Evolutionary conservation across 169 alveolate genomes (phyloP), one percentile per base, ranked within the genome.

Genomic region (Hepatocystis sp.): DNA sequence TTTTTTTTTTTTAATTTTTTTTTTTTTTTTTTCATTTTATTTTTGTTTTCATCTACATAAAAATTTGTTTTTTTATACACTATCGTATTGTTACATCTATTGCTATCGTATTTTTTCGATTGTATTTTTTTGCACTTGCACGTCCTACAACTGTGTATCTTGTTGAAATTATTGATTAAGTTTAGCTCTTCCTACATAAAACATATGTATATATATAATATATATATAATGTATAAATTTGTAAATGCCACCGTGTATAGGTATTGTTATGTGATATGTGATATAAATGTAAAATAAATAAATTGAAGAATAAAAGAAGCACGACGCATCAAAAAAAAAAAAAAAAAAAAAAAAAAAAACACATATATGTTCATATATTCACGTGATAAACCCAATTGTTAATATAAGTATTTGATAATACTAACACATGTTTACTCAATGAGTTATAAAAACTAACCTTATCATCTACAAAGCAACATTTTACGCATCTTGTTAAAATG

Each of bases 401-500:
- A n/a, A n/a, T n/a, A n/a, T n/a, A n/a, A n/a, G n/a, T n/a, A n/a
- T n/a, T n/a, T n/a, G n/a, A n/a, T n/a, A 51, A 19, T 4, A 21
- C 4, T 4, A 28, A 13, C 17, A 25, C n/a, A 34, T 8, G 44
- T 34, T 4, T 34, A 8, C 44, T 34, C 8, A 34, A 4, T 8
- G 44, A 4, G 44, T 34, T 4, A 34, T 19, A 27, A 27, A 25
- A 55, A 39, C 65, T n/a, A 3, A 71, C 84, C 61, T 53, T 49
- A 15, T 71, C 76, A 64, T 71, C 86, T 23, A 60, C 52, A 15
- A 71, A 76, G 15, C 65, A 71, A 13, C 44, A 71, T 64, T 51
- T 56, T 5, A 76, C 71, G 30, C 86, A 71, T 2, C 58, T 42
- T 10, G 65, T 15, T 3, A 71, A 17, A 40, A 71, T 4, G 17